Evolutionary conservation across 805 yeast genomes (phyloP).

Genomic region (Nakazawaea wickerhamii): DNA sequence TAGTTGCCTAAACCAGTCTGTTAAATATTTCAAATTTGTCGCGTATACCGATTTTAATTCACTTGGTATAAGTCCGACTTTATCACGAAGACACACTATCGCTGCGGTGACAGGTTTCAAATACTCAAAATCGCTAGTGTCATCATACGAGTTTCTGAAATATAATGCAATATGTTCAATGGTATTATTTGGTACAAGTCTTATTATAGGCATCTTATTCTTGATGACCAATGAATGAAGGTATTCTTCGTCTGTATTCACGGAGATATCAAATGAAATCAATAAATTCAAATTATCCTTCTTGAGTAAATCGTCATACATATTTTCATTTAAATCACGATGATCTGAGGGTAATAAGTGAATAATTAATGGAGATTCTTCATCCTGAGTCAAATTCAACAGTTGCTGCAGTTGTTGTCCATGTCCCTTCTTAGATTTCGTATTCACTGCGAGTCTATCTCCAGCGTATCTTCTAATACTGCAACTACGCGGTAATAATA

Average conservation of each 20-base stretch:
- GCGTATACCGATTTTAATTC: conserved; percentile 71
- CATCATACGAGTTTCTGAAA: conserved; percentile 30
- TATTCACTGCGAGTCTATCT: conserved; percentile 31
- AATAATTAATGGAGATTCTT: conserved; percentile 19
- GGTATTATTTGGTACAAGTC: conserved; percentile 73
- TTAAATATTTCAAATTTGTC: conserved; percentile 56
- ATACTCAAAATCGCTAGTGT: conserved; percentile 35
- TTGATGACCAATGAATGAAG: conserved; percentile 10
- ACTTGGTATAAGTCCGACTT: conserved; percentile 77
- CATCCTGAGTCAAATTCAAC: conserved; percentile 14
- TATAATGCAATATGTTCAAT: conserved; percentile 72
- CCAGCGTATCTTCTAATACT: conserved; percentile 59
- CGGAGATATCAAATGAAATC: conserved; percentile 28
- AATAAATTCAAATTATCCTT: conserved; percentile 21
- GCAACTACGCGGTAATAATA: conserved; percentile 57
- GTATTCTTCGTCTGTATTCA: conserved; percentile 19
- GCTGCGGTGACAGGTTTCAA: conserved; percentile 74
- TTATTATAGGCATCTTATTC: conserved; percentile 36
- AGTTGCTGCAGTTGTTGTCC: conserved; percentile 19
- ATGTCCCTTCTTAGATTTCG: conserved; percentile 24
- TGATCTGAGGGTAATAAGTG: conserved; percentile 39
- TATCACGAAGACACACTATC: conserved; percentile 72
- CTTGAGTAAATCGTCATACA: conserved; percentile 4
- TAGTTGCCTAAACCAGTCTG: conserved; percentile 50
- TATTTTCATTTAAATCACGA: conserved; percentile 17